Evolutionary conservation across 257 asterid genomes (phyloP).

Genomic region (Solanum virginianum): DNA sequence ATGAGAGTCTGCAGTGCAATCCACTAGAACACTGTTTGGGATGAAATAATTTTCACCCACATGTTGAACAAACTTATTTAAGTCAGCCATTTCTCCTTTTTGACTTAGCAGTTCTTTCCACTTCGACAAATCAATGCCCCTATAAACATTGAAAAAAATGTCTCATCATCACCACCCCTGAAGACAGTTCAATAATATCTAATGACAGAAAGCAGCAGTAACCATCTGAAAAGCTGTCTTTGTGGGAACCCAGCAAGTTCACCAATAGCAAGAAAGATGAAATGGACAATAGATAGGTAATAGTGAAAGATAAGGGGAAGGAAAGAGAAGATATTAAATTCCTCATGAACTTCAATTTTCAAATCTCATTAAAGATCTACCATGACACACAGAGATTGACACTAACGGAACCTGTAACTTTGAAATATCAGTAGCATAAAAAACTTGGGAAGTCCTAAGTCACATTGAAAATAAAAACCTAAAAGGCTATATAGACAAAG

Average conservation of each 20-base stretch:
- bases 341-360: neutral
- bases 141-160: slow-evolving; percentile 7
- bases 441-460: neutral
- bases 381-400: neutral
- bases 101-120: slow-evolving; percentile 69
- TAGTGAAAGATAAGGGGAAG: neutral
- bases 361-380: neutral
- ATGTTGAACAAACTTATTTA: slow-evolving; percentile 74
- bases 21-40: slow-evolving; percentile 90
- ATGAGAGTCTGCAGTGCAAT: slow-evolving; percentile 84
- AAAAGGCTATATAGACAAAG: neutral
- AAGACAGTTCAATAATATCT: neutral
- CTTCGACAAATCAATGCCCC: slow-evolving; percentile 80
- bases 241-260: neutral
- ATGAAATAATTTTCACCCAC: slow-evolving; percentile 84
- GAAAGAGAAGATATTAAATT: neutral
- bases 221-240: neutral
- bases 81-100: slow-evolving; percentile 64
- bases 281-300: neutral
- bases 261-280: neutral
- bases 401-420: neutral
- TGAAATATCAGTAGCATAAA: neutral
- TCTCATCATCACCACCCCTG: neutral
- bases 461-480: neutral
- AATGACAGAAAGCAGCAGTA: neutral